A percentile compares a stretch with the other conserved stretches of the same genome.
phyloP scores from a whole-genome alignment of 306 rosid genomes.

The Dryas octopetala region DNA sequence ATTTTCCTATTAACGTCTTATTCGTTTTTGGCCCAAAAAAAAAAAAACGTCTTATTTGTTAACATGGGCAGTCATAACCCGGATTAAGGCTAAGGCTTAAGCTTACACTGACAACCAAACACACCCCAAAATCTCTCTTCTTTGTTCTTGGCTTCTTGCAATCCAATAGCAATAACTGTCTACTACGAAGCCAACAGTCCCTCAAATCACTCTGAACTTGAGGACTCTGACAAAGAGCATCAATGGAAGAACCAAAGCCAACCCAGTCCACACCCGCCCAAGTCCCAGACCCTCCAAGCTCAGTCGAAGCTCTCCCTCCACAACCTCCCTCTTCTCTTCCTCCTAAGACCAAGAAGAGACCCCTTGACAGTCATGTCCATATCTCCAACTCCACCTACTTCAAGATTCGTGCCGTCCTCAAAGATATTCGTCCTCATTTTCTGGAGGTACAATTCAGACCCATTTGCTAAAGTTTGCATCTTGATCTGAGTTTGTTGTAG shows the following conservation, averaged over 20 bases:
- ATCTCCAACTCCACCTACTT: conserved; percentile 35
- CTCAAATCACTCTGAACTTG: too few species aligned
- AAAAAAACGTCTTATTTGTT: too few species aligned
- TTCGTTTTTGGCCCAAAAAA: too few species aligned
- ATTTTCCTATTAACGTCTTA: too few species aligned
- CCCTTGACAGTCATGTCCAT: conserved; percentile 35
- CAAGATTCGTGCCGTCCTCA: conserved; percentile 64
- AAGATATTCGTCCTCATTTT: conserved; percentile 76
- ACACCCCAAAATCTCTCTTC: background rate
- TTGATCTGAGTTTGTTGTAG: conserved; percentile 1
- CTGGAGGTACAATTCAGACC: conserved; percentile 45
- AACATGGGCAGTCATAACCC: too few species aligned
- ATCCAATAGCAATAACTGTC: too few species aligned
- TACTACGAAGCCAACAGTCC: background rate
- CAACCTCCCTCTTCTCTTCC: conserved; percentile 31
- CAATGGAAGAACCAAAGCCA: conserved; percentile 28
- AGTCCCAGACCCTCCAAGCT: conserved; percentile 24
- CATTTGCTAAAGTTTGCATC: background rate
- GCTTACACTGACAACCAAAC: background rate
- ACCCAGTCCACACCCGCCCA: conserved; percentile 13
- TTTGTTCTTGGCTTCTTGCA: too few species aligned
- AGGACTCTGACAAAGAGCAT: background rate
- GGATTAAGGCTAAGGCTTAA: background rate
- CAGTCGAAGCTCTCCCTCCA: conserved; percentile 21
- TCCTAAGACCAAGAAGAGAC: conserved; percentile 46